phyloP scores from a whole-genome alignment of 192 early-diverging fungal species.

The Entrophospora sp. region DNA sequence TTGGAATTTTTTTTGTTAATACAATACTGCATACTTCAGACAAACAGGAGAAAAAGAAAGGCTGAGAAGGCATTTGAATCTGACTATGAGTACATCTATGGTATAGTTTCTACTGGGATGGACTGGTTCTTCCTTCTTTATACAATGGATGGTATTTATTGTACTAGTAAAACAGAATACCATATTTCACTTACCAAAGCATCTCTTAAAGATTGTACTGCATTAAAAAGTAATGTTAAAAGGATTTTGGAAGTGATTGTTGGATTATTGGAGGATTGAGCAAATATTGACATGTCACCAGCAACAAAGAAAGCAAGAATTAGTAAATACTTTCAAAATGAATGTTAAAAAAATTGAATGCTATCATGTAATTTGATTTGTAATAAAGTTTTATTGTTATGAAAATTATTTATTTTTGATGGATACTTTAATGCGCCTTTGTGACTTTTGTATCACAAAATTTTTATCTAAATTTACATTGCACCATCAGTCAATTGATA shows the following conservation, averaged over 20 bases:
- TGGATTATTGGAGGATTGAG: not conserved
- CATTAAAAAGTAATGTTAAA: not conserved
- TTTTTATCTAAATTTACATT: too few species aligned
- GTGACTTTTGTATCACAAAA: too few species aligned
- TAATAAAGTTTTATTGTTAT: too few species aligned
- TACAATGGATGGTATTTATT: not conserved
- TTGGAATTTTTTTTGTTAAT: too few species aligned
- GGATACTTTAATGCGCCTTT: too few species aligned
- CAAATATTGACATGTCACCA: not conserved
- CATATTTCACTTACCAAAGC: not conserved
- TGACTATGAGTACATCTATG: not conserved
- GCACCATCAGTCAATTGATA: too few species aligned
- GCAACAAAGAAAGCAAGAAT: too few species aligned
- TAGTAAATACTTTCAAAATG: too few species aligned
- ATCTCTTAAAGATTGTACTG: not conserved
- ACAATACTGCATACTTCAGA: too few species aligned
- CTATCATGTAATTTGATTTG: too few species aligned
- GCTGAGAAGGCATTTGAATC: not conserved
- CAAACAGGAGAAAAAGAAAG: not conserved
- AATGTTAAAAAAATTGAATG: too few species aligned
- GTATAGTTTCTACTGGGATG: not conserved
- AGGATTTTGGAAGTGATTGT: not conserved
- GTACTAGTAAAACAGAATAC: not conserved
- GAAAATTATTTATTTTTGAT: too few species aligned
- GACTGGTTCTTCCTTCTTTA: constrained; percentile 1